Base-by-base conservation (phyloP, 2,329 filamentous ascomycete genomes). In the Alternaria triticimaculans region DNA sequence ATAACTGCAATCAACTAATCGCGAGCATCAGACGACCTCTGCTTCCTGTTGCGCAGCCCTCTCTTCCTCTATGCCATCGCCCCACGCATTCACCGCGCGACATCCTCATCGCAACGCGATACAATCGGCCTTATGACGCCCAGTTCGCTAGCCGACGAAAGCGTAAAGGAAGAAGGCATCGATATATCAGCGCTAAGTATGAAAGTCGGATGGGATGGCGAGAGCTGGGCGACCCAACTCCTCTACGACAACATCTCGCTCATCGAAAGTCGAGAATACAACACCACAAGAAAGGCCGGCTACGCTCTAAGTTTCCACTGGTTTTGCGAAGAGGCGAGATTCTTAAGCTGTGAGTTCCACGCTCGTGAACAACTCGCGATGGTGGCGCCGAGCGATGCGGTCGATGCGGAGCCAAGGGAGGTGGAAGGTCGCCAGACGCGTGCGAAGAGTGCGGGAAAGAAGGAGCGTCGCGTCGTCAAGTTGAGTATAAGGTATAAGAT, bases 311-410 rank as follows among this genome's bases (percentile, higher is more conserved):
- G 64, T 21, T 68, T 68, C 46, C 21, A 51, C 1, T 68, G 59
- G 59, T 65, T 68, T 41, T 63, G 62, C 50, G 64, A 68, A 14
- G 66, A 68, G 41, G 66, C 41, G n/a, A 28, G 10, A 1, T 66
- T 62, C 14, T 46, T 64, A 18, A 48, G 56, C 3, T 61, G 21
- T 15, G 66, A 68, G 43, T 68, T 54, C 9, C 49, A 49, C 30
- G 59, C 64, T 33, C 54, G 66, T 7, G 66, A 68, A 9, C 23
- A 54, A 26, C 37, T 53, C 3, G 49, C 54, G 21, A 37, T 25
- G 28, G 45, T 28, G 5, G 48, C 41, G 14, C 10, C 28, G 6
- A 50, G 15, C 10, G 6, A 2, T 11, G 43, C 9, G 0, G 12
- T 50, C 3, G 57, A 49, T 14, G 12, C 33, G 11, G 8, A 44